Evolutionary conservation across 2,329 filamentous ascomycete species (phyloP), one percentile per base, ranked within the genome.

Genomic region (Calonectria henricotiae): DNA sequence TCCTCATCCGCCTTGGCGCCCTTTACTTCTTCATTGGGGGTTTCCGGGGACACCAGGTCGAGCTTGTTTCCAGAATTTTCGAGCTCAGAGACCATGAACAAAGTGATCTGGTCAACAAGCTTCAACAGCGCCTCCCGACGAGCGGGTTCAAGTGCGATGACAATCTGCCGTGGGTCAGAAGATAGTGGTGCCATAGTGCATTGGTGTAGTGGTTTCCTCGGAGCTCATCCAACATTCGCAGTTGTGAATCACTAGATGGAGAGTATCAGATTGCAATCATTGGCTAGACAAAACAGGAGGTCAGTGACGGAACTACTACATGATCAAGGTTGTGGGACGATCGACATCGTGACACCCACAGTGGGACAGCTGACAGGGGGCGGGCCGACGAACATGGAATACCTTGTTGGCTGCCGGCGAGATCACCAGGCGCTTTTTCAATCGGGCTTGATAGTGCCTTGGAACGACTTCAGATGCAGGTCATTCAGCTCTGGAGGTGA

Each of bases 31-130:
- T 75, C 69, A 62, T 51, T 67, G 27, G 69, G 68, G 1, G 73
- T 72, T 37, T 67, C 70, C 32, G 71, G 54, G 6, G 69, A 63
- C 11, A 84, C 77, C 23, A 80, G 74, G 25, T 80, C 78, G 27
- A 80, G 69, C 44, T 82, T 71, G 47, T 80, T 75, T 17, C 79
- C 69, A 2, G 79, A 78, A 7, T 84, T 79, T 69, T 88, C 82
- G 15, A 90, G 77, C 71, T 89, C 84, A 2, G 83, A 83, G 51
- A 85, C 85, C 87, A 90, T 90, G 69, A 86, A 85, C n/a, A 79
- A 77, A n/a, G 83, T 85, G 76, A 90, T 88, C 44, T 89, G 85
- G 55, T 83, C 79, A 27, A 88, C 81, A 23, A 91, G 85, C 58
- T 80, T 80, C 67, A 87, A 85, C 37, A 89, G 84, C 2, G 85